Conservation (phyloP, 257 asterid genomes). For the Paulownia fortunei region DNA sequence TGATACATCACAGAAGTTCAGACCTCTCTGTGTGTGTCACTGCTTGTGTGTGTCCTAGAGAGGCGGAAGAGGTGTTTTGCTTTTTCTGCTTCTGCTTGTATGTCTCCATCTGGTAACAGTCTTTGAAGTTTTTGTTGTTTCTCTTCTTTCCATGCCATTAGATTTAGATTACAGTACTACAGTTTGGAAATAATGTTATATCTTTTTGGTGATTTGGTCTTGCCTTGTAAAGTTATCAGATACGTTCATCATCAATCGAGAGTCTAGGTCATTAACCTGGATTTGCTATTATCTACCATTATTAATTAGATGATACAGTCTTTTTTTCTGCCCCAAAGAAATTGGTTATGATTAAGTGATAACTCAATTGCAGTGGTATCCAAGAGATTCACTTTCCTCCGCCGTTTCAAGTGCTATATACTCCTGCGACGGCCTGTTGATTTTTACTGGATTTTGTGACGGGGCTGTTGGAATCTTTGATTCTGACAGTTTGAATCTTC, state of each 20-base stretch:
- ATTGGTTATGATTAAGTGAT: constrained; percentile 11
- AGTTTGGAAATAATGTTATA: not conserved
- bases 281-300: not conserved
- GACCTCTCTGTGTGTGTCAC: not conserved
- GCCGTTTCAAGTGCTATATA: constrained; percentile 85
- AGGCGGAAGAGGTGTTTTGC: not conserved
- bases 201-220: not conserved
- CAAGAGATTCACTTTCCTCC: constrained; percentile 86
- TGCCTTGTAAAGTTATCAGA: constrained; percentile 6
- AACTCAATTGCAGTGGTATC: constrained; percentile 80
- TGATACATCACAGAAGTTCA: too few species aligned
- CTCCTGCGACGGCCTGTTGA: constrained; percentile 81
- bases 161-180: not conserved
- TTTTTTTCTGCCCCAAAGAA: not conserved
- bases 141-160: not conserved
- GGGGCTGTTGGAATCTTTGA: constrained; percentile 94
- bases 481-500: constrained; percentile 72
- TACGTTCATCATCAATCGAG: not conserved
- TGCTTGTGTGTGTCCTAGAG: not conserved
- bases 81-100: constrained; percentile 6
- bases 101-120: not conserved
- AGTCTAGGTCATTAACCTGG: not conserved
- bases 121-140: not conserved
- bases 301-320: not conserved
- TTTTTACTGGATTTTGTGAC: constrained; percentile 83